phyloP scores from a whole-genome alignment of 441 rosid genomes.

The Lepidium campestre region DNA sequence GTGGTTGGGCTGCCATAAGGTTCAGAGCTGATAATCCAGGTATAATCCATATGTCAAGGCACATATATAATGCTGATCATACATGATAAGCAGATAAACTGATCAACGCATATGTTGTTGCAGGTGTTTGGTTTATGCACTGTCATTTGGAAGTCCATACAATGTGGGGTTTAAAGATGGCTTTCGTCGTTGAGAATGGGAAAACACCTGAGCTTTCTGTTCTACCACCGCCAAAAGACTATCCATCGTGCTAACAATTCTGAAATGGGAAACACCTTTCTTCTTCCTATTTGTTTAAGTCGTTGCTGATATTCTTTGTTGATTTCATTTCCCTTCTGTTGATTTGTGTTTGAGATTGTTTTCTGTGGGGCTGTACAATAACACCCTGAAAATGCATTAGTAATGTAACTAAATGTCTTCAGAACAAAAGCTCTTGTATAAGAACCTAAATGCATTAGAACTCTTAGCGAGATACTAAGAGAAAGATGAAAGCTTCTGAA shows the following conservation, averaged over 20 bases:
- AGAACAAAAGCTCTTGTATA: neutral
- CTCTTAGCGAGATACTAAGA: constrained; percentile 20
- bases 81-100: neutral
- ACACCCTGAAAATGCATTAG: constrained; percentile 13
- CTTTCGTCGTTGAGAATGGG: constrained; percentile 47
- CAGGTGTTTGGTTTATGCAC: constrained; percentile 58
- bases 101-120: constrained; percentile 5
- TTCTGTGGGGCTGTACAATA: constrained; percentile 4
- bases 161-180: constrained; percentile 54
- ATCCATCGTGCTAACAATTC: constrained; percentile 35
- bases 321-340: constrained; percentile 4
- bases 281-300: neutral
- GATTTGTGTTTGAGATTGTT: constrained; percentile 18
- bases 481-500: neutral
- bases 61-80: neutral
- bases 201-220: constrained; percentile 36
- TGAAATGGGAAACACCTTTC: neutral
- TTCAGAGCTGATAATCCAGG: constrained; percentile 70
- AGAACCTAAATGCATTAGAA: neutral
- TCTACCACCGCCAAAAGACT: constrained; percentile 42
- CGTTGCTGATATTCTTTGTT: constrained; percentile 10
- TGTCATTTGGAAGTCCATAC: constrained; percentile 54
- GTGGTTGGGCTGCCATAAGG: constrained; percentile 66
- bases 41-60: neutral
- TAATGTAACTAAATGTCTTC: constrained; percentile 16